phyloP scores from a whole-genome alignment of 2,329 filamentous ascomycete genomes.

The Aureobasidium leucospermi region DNA sequence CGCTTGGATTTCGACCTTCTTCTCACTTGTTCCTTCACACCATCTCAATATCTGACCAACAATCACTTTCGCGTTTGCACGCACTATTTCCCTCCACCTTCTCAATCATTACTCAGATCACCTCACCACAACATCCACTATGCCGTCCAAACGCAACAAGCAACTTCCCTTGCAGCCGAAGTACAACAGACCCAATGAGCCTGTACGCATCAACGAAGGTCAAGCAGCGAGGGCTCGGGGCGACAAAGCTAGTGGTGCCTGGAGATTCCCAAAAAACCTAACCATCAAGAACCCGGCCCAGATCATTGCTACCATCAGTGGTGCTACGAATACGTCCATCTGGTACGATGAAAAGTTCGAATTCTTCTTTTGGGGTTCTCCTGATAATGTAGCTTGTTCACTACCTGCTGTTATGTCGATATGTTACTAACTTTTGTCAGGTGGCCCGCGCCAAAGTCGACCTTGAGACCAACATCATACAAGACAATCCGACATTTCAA shows the following conservation, averaged over 20 bases:
- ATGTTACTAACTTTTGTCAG: not conserved
- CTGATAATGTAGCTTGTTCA: not conserved
- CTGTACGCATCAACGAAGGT: not conserved
- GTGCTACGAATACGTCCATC: not conserved
- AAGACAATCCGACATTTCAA: slow-evolving; percentile 2
- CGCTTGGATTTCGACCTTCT: not conserved
- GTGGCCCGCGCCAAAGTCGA: not conserved
- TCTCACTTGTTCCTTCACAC: not conserved
- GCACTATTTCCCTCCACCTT: not conserved
- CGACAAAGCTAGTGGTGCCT: not conserved
- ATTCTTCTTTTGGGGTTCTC: not conserved
- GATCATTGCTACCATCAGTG: not conserved
- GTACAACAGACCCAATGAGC: not conserved
- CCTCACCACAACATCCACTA: not conserved
- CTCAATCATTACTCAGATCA: not conserved
- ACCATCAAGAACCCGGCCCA: not conserved
- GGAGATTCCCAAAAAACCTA: not conserved
- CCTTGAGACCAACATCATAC: not conserved
- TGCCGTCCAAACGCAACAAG: not conserved
- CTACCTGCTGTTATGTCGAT: not conserved
- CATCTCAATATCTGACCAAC: not conserved
- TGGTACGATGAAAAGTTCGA: not conserved
- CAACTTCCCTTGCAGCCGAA: not conserved
- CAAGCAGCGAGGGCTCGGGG: not conserved
- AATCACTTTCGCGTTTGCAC: not conserved